phyloP scores from a whole-genome alignment of 139 green algal genomes.

The Diplosphaera chodatii region DNA sequence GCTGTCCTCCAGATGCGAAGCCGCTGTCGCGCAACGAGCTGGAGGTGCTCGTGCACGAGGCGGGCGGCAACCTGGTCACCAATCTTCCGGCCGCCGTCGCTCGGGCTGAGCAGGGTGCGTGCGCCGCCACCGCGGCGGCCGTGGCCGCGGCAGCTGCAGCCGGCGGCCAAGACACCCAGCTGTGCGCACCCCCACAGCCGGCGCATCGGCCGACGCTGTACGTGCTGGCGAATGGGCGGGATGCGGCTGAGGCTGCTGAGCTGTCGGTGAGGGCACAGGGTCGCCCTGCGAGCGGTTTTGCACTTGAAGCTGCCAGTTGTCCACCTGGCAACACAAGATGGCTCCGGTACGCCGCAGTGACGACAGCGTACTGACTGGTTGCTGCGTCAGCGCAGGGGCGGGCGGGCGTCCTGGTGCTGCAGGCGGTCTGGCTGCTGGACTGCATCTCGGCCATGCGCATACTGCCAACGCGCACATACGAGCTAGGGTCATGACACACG shows the following conservation, averaged over 20 bases:
- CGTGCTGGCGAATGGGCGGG: neutral
- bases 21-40: neutral
- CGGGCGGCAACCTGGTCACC: neutral
- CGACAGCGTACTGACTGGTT: too few relatives aligned
- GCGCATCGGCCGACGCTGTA: neutral
- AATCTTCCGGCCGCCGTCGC: neutral
- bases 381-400: neutral
- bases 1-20: neutral
- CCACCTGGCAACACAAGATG: too few relatives aligned
- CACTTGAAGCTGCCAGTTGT: too few relatives aligned
- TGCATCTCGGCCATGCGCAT: neutral
- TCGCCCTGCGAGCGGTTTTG: too few relatives aligned
- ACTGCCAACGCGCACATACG: neutral
- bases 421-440: neutral
- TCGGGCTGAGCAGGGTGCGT: neutral
- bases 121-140: too few relatives aligned
- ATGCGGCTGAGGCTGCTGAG: neutral
- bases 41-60: neutral
- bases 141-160: neutral
- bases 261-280: neutral
- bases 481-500: too few relatives aligned
- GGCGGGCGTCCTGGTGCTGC: neutral
- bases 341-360: too few relatives aligned
- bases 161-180: too few relatives aligned
- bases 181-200: too few relatives aligned